A percentile compares a stretch with the other conserved stretches of the same genome.
These are phyloP conservation scores for Exophiala viscosa DNA, from an alignment of 2,329 filamentous ascomycete species.

Conservation along the genomic window DNA sequence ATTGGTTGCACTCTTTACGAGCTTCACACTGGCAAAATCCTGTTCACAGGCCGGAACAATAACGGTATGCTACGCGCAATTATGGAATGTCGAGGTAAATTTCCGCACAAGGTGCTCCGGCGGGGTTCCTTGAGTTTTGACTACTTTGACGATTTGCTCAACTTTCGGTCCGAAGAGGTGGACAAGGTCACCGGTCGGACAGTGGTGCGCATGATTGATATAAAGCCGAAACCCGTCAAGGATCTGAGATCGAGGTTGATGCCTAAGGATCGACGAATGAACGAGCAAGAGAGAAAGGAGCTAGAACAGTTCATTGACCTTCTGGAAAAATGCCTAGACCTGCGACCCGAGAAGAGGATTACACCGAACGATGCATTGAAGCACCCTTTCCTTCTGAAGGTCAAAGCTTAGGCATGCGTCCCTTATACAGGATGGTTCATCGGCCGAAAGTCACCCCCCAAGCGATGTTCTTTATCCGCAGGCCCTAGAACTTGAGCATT, in stretches of 20 bases:
- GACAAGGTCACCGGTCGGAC: conserved; percentile 85
- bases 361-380: conserved; percentile 80
- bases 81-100: conserved; percentile 91
- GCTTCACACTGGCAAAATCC: conserved; percentile 93
- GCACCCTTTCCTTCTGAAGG: conserved; percentile 74
- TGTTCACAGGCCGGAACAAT: conserved; percentile 92
- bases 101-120: conserved; percentile 83
- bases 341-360: conserved; percentile 90
- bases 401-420: conserved; percentile 5
- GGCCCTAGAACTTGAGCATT: too few relatives aligned
- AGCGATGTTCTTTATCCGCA: too few relatives aligned
- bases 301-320: conserved; percentile 81
- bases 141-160: conserved; percentile 81
- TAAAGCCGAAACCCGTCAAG: conserved; percentile 66
- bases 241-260: conserved; percentile 78
- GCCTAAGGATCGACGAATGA: conserved; percentile 67
- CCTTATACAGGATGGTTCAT: not conserved
- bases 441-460: too few relatives aligned
- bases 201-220: conserved; percentile 44
- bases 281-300: conserved; percentile 70
- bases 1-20: conserved; percentile 97
- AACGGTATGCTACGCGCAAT: conserved; percentile 97
- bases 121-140: conserved; percentile 70
- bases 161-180: conserved; percentile 79
- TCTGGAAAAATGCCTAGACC: conserved; percentile 77